Conservation (phyloP, 2,329 filamentous ascomycete species). For the Penicillium verrucosum region DNA sequence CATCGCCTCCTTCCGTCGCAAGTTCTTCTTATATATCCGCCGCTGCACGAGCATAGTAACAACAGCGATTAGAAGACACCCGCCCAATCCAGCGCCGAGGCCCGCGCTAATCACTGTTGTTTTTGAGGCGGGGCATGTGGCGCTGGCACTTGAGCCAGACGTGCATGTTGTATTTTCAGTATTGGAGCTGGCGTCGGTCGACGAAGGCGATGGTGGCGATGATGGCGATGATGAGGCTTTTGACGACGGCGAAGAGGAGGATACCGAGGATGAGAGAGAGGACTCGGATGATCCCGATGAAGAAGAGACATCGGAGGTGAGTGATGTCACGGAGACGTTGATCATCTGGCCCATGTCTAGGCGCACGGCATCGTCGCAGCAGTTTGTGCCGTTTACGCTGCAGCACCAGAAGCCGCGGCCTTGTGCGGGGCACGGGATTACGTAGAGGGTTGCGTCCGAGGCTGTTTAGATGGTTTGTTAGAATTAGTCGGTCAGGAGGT, state of each 20-base stretch:
- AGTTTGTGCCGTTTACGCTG: background rate
- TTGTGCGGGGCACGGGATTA: background rate
- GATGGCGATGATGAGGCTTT: background rate
- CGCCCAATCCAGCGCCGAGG: background rate
- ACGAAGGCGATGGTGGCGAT: background rate
- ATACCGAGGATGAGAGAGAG: background rate
- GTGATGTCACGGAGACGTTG: background rate
- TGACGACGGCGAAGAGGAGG: background rate
- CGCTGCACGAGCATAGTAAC: background rate
- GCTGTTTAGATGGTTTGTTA: background rate
- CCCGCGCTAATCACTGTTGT: background rate
- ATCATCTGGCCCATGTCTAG: constrained; percentile 1
- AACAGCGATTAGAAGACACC: background rate
- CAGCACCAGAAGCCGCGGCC: background rate
- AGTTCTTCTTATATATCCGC: background rate
- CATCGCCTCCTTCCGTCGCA: background rate
- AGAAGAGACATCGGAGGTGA: background rate
- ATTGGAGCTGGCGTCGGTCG: background rate
- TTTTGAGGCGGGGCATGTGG: background rate
- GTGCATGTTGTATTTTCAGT: background rate
- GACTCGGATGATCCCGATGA: background rate
- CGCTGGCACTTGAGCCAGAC: background rate
- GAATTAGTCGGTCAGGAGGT: too few species aligned
- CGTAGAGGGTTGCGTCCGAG: background rate
- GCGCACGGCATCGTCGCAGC: background rate